Percentiles rank a stretch among this genome's conserved stretches.
Evolutionary conservation across 2,329 filamentous ascomycete species (phyloP).

Genomic region (Cercospora sp.): DNA sequence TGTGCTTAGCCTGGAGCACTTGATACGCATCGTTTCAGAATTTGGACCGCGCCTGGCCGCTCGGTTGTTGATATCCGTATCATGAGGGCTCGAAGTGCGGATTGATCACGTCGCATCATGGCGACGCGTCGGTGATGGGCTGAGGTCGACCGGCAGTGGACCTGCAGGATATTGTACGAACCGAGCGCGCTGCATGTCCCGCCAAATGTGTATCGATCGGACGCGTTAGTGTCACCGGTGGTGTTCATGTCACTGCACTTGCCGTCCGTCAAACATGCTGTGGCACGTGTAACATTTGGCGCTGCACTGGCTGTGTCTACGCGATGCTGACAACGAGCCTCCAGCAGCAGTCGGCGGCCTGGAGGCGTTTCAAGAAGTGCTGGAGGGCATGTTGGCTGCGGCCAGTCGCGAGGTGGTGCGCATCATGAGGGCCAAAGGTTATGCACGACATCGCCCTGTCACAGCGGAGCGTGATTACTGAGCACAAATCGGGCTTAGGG

Average conservation of each 20-base stretch:
- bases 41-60: background rate
- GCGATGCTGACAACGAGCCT: background rate
- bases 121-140: background rate
- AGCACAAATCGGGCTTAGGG: background rate
- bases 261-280: background rate
- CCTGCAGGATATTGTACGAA: background rate
- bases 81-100: background rate
- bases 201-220: background rate
- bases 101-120: background rate
- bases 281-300: background rate
- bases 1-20: background rate
- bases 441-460: slow-evolving; percentile 2
- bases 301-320: background rate
- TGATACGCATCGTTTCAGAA: background rate
- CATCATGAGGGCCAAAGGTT: background rate
- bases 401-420: background rate
- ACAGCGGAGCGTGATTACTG: background rate
- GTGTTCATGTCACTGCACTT: background rate
- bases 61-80: background rate
- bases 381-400: background rate
- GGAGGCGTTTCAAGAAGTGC: background rate
- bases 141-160: background rate
- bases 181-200: background rate
- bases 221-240: background rate
- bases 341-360: background rate